phyloP scores from a whole-genome alignment of 495 filamentous ascomycete species.

The Penicillium maclennaniae region DNA sequence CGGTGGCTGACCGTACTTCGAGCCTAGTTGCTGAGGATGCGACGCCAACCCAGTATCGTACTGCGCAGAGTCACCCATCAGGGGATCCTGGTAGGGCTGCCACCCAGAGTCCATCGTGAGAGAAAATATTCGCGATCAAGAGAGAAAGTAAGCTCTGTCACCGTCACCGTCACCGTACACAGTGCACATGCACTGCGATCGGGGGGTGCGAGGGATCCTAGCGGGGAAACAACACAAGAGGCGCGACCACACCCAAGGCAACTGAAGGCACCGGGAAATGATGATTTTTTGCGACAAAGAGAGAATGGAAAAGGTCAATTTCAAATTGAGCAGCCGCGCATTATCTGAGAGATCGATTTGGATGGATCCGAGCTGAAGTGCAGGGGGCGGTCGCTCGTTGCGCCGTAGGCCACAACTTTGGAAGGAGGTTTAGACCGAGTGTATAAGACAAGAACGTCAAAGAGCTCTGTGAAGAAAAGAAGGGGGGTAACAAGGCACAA shows the following conservation, averaged over 20 bases:
- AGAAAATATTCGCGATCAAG: background rate
- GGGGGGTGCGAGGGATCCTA: conserved; percentile 24
- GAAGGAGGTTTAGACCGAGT: background rate
- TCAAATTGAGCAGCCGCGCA: conserved; percentile 24
- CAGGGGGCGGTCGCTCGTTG: background rate
- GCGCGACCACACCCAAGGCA: conserved; percentile 20
- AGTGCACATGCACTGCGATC: conserved; percentile 35
- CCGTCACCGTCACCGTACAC: conserved; percentile 21
- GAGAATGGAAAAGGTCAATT: conserved; percentile 22
- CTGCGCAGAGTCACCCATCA: conserved; percentile 41
- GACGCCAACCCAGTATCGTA: conserved; percentile 39
- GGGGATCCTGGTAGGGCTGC: conserved; percentile 49
- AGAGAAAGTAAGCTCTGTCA: conserved; percentile 8
- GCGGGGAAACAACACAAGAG: conserved; percentile 30
- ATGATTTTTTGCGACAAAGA: conserved; percentile 11
- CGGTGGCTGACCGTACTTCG: conserved; percentile 48
- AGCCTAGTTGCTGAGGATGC: conserved; percentile 38
- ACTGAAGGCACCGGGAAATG: conserved; percentile 12
- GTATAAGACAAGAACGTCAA: background rate
- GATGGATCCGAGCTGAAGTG: background rate
- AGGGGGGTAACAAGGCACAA: background rate
- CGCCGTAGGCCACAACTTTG: background rate
- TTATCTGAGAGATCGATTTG: conserved; percentile 19
- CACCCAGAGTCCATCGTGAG: conserved; percentile 49
- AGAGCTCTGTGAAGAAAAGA: background rate